Evolutionary conservation across 106 monocot genomes (phyloP).

Genomic region (Hemerocallis citrina): DNA sequence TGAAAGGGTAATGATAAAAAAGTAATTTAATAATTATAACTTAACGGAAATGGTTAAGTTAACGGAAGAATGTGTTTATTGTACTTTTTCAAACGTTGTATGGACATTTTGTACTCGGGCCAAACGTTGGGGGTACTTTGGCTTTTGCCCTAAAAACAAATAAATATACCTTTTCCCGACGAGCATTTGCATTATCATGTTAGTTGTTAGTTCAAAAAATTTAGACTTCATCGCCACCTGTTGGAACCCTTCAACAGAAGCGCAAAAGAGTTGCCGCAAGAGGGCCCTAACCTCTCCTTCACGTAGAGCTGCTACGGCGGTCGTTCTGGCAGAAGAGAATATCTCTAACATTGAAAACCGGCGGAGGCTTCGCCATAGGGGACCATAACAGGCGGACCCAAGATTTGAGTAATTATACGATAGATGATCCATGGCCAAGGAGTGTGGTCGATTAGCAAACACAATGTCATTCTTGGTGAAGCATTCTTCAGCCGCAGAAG

Average conservation of each 20-base stretch:
- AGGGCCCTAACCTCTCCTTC: constrained; percentile 17
- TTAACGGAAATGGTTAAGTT: no score
- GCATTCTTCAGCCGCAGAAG: constrained; percentile 40
- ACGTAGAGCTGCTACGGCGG: constrained; percentile 4
- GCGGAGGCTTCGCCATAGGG: constrained; percentile 40
- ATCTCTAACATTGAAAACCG: constrained; percentile 37
- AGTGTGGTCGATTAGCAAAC: constrained; percentile 39
- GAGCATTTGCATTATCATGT: constrained; percentile 35
- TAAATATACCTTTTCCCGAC: constrained; percentile 12
- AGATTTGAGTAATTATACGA: constrained; percentile 29
- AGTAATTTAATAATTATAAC: no score
- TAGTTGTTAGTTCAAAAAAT: constrained; percentile 24
- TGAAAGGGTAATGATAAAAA: no score
- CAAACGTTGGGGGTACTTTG: no score
- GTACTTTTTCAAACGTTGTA: no score
- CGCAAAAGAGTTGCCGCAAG: no score
- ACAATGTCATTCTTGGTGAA: constrained; percentile 39
- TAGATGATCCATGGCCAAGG: constrained; percentile 15
- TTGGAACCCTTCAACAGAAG: constrained; percentile 13
- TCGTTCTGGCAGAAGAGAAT: constrained; percentile 32
- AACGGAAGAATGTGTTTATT: no score
- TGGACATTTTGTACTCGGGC: no score
- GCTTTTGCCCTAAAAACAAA: no score
- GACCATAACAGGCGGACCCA: constrained; percentile 20
- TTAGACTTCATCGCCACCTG: constrained; percentile 23